These are phyloP conservation scores for Cladosporium sp. DNA, from an alignment of 2,329 filamentous ascomycete genomes.

Conservation along the genomic window DNA sequence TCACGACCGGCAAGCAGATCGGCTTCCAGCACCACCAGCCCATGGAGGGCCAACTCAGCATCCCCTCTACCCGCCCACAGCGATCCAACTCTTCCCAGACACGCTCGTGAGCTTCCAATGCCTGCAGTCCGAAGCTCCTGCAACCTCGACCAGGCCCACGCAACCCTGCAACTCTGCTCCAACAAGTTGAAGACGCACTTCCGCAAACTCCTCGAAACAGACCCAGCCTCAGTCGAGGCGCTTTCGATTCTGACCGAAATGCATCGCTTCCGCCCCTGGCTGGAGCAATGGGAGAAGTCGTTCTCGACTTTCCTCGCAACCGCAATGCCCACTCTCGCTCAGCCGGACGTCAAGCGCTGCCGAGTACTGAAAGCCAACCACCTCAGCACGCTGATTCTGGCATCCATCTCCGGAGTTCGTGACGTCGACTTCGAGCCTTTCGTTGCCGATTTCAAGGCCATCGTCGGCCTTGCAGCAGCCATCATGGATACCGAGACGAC, in stretches of 20 bases:
- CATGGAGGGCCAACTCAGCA: slow-evolving; percentile 1
- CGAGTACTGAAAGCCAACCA: slow-evolving; percentile 31
- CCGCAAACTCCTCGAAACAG: slow-evolving; percentile 16
- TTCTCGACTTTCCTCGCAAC: slow-evolving; percentile 27
- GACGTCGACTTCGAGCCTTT: slow-evolving; percentile 12
- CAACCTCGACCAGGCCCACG: slow-evolving; percentile 28
- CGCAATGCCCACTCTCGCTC: slow-evolving; percentile 24
- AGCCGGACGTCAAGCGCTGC: slow-evolving; percentile 25
- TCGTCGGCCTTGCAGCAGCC: slow-evolving; percentile 13
- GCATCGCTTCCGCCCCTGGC: slow-evolving; percentile 24
- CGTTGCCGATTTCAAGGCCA: slow-evolving; percentile 8
- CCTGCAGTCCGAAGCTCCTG: slow-evolving; percentile 23
- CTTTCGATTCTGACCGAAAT: slow-evolving; percentile 14
- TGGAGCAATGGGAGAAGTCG: slow-evolving; percentile 29
- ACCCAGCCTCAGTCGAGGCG: slow-evolving; percentile 17
- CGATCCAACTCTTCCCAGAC: slow-evolving; percentile 6
- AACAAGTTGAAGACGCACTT: slow-evolving; percentile 19
- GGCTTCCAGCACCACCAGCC: slow-evolving; percentile 7
- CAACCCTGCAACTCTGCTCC: slow-evolving; percentile 29
- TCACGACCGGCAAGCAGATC: slow-evolving; percentile 9
- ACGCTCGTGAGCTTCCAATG: slow-evolving; percentile 28
- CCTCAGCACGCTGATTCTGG: slow-evolving; percentile 28
- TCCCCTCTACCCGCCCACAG: slow-evolving; percentile 6
- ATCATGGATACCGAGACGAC: slow-evolving; percentile 9
- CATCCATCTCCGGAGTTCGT: slow-evolving; percentile 16